Percentiles rank a stretch among this genome's conserved stretches.
phyloP scores from a whole-genome alignment of 2,329 filamentous ascomycete genomes.

The Helminthosporium solani region DNA sequence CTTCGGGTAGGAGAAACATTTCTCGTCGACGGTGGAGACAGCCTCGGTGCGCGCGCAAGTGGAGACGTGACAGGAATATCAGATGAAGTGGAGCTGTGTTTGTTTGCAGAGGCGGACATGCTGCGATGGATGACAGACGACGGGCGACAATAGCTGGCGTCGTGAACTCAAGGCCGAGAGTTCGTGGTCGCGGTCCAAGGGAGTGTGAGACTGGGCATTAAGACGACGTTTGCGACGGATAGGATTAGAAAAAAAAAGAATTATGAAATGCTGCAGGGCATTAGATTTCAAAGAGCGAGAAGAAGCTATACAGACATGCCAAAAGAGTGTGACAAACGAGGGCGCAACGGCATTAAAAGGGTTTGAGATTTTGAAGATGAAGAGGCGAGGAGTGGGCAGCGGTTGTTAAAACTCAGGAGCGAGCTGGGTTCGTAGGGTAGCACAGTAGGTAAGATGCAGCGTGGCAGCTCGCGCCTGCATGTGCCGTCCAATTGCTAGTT shows the following conservation, averaged over 20 bases:
- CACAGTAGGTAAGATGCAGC: no score
- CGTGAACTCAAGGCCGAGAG: slow-evolving; percentile 23
- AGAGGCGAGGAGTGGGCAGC: slow-evolving; percentile 31
- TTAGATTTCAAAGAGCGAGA: slow-evolving; percentile 35
- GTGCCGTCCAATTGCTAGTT: slow-evolving; percentile 35
- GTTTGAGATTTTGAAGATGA: slow-evolving; percentile 29
- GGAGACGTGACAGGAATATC: slow-evolving; percentile 26
- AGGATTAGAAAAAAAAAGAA: slow-evolving; percentile 10
- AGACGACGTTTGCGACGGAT: slow-evolving; percentile 15
- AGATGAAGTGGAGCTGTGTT: slow-evolving; percentile 24
- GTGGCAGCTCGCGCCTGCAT: slow-evolving; percentile 38
- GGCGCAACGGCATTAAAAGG: slow-evolving; percentile 40
- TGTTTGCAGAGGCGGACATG: slow-evolving; percentile 33
- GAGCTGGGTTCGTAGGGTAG: no score
- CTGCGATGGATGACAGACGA: slow-evolving; percentile 12
- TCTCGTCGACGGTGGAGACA: slow-evolving; percentile 32
- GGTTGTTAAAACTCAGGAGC: slow-evolving; percentile 25
- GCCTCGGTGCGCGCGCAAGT: slow-evolving; percentile 31
- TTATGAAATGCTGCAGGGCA: slow-evolving; percentile 12
- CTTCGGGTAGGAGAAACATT: slow-evolving; percentile 36
- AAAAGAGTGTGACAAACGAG: slow-evolving; percentile 35
- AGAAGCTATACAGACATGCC: slow-evolving; percentile 39
- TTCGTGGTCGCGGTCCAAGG: slow-evolving; percentile 22
- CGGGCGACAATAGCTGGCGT: slow-evolving; percentile 4
- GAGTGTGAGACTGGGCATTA: slow-evolving; percentile 34